Evolutionary conservation across 306 rosid species (phyloP).

Genomic region (Cicer yamashitae): DNA sequence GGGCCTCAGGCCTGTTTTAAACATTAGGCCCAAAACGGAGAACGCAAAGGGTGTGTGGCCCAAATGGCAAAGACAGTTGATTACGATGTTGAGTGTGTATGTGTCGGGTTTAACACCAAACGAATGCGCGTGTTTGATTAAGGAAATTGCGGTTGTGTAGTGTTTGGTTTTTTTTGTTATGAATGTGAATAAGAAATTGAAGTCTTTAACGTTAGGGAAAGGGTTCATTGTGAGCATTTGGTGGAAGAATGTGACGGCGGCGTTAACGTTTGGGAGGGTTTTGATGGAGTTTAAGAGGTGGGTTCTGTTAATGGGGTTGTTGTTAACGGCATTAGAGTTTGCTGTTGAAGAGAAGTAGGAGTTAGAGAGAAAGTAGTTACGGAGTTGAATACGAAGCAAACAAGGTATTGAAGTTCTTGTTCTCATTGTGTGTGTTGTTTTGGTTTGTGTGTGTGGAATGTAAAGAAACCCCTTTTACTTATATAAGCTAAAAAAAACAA

Average conservation of each 20-base stretch:
- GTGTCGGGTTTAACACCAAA: constrained; percentile 4
- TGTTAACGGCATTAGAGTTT: not conserved
- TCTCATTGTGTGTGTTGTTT: not conserved
- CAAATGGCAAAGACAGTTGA: constrained; percentile 43
- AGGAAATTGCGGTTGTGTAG: constrained; percentile 22
- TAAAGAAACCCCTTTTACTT: constrained; percentile 22
- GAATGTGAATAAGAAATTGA: constrained; percentile 41
- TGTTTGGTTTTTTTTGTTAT: constrained; percentile 41
- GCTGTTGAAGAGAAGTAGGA: not conserved
- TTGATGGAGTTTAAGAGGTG: constrained; percentile 24
- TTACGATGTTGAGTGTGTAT: constrained; percentile 41
- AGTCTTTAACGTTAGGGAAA: constrained; percentile 37
- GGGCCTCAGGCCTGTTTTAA: constrained; percentile 40
- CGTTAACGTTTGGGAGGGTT: constrained; percentile 20
- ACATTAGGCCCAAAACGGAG: constrained; percentile 42
- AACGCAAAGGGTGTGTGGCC: constrained; percentile 16
- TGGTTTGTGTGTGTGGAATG: not conserved
- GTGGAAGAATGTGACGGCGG: constrained; percentile 44
- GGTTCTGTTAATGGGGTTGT: not conserved
- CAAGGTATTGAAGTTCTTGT: not conserved
- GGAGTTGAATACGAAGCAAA: not conserved
- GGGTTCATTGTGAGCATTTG: constrained; percentile 43
- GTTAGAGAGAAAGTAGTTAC: not conserved
- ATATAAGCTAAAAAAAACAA: constrained; percentile 12
- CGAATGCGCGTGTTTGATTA: constrained; percentile 32